Conservation (phyloP, 2,329 filamentous ascomycete species). For the Epichloe festucae region DNA sequence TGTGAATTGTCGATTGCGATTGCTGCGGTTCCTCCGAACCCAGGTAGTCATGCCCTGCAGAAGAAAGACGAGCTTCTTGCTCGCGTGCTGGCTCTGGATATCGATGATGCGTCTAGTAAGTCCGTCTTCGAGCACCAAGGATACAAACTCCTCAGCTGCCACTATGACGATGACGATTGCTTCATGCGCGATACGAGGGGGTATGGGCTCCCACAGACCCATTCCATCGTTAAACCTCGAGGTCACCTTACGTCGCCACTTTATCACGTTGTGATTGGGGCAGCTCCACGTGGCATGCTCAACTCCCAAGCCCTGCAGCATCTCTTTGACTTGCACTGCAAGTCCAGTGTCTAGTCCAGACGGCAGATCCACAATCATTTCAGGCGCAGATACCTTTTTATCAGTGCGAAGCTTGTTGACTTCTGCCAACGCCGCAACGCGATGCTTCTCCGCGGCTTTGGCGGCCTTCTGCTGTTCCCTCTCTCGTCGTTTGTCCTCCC, state of each 20-base stretch:
- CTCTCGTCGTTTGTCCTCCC: slow-evolving; percentile 41
- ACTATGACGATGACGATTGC: slow-evolving; percentile 50
- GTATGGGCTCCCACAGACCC: slow-evolving; percentile 53
- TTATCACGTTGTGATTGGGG: slow-evolving; percentile 40
- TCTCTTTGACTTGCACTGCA: slow-evolving; percentile 31
- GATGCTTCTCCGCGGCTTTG: slow-evolving; percentile 49
- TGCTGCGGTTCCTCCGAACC: slow-evolving; percentile 55
- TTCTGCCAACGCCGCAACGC: slow-evolving; percentile 52
- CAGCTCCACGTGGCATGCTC: slow-evolving; percentile 32
- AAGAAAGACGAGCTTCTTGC: slow-evolving; percentile 50
- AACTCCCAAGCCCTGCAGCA: slow-evolving; percentile 39
- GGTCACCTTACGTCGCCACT: slow-evolving; percentile 57
- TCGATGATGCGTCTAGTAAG: slow-evolving; percentile 46
- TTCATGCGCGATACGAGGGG: slow-evolving; percentile 38
- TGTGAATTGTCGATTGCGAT: slow-evolving; percentile 54
- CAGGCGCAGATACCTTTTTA: slow-evolving; percentile 55
- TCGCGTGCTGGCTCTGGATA: slow-evolving; percentile 40
- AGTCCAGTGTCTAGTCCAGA: slow-evolving; percentile 36
- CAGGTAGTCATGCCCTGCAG: slow-evolving; percentile 56
- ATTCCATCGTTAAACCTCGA: slow-evolving; percentile 47
- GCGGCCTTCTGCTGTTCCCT: slow-evolving; percentile 48
- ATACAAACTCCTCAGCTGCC: slow-evolving; percentile 51
- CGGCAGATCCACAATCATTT: slow-evolving; percentile 68
- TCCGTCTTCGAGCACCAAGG: slow-evolving; percentile 37
- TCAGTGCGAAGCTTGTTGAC: slow-evolving; percentile 62